phyloP scores from a whole-genome alignment of 2,329 filamentous ascomycete genomes.

The Aspergillus tubingensis region DNA sequence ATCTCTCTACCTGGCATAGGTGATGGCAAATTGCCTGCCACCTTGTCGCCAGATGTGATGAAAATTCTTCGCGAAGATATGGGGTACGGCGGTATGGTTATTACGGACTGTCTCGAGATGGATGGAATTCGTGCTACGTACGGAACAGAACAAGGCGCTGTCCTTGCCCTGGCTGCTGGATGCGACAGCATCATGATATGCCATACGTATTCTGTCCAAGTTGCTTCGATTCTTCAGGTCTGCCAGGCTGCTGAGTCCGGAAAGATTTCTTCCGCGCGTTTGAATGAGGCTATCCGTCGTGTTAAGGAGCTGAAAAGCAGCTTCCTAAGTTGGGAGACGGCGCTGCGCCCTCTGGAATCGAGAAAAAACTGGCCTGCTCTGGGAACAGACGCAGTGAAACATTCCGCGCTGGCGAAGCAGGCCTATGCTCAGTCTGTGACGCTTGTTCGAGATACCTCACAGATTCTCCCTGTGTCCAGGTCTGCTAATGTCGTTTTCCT shows the following conservation, averaged over 20 bases:
- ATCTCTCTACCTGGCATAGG: conserved; percentile 44
- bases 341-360: conserved; percentile 22
- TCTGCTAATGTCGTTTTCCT: conserved; percentile 38
- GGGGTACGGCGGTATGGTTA: conserved; percentile 47
- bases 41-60: conserved; percentile 40
- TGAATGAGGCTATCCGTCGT: conserved; percentile 39
- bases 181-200: conserved; percentile 51
- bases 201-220: conserved; percentile 45
- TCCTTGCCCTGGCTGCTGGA: conserved; percentile 46
- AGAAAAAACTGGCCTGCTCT: conserved; percentile 24
- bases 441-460: conserved; percentile 37
- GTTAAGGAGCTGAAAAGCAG: conserved; percentile 40
- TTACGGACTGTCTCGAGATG: conserved; percentile 52
- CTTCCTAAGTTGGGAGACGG: conserved; percentile 37
- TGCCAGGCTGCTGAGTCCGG: conserved; percentile 41
- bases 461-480: conserved; percentile 34
- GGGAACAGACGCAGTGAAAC: conserved; percentile 22
- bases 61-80: conserved; percentile 46
- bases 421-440: conserved; percentile 46
- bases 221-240: conserved; percentile 44
- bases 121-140: conserved; percentile 45
- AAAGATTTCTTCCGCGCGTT: conserved; percentile 30
- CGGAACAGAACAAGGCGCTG: conserved; percentile 44
- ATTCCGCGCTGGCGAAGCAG: conserved; percentile 32
- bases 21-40: conserved; percentile 40